Base-by-base conservation (phyloP, 768 basidiomycete genomes). In the Naganishia vaughanmartiniae region DNA sequence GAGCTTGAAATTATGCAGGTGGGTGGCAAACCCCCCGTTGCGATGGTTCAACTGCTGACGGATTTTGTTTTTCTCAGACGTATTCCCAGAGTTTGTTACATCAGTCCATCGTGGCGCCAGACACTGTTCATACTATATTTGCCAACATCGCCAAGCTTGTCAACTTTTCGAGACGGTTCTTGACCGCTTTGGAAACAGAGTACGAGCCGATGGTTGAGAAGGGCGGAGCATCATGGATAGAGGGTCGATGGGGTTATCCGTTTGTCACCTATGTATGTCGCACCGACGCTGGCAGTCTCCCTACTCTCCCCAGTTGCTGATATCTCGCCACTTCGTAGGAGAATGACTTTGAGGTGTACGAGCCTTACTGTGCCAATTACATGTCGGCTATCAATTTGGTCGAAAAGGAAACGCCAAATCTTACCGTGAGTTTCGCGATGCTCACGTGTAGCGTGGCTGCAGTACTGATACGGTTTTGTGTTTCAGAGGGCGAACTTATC, bases 1-100 rank as follows among this genome's bases (percentile, higher is more conserved):
- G 96, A 98, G 83, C 84, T 99, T 73, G 93, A 96, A 81, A 88
- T 93, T 77, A 90, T 98, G 86, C 93, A 95, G 87, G 93, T 92
- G 31, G 42, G 51, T 30, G 9, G 26, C 12, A 34, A 17, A 24
- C 6, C 3, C n/a, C 48, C 6, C 10, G 10, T n/a, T 54, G 28
- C 9, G 30, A 21, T 46, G n/a, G 24, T 26, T 1, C 48, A 6
- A 4, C 2, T 19, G 4, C 48, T 51, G 48, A 51, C 21, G 48
- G 48, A 51, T 7, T 26, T 7, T 51, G 4, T 63, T 30, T 30
- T 26, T 19, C 54, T 2, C 78, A 96, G 93, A 89, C 90, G 87
- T 98, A 97, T 78, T 87, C 94, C 21, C 89, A 86, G 56, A 89
- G 90, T 19, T 83, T 97, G 70, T 85, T 92, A 7, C 88, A 90